Conservation (phyloP, 108 stramenopile genomes). For the Mediolabrus comicus region DNA sequence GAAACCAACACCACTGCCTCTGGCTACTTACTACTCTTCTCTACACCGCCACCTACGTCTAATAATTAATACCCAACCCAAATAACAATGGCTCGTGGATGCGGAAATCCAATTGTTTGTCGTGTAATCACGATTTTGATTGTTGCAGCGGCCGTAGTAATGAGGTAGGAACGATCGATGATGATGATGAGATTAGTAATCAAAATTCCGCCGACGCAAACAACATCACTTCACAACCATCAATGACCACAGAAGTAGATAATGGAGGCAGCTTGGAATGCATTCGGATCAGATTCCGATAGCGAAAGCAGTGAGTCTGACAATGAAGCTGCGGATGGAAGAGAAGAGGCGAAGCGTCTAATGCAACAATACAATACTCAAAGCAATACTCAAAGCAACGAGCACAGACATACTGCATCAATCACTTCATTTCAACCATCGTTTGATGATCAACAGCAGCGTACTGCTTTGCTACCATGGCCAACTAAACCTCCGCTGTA, state of each 20-base stretch:
- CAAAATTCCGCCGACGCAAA: no score
- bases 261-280: not conserved
- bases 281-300: slow-evolving; percentile 1
- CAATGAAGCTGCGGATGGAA: not conserved
- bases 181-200: no score
- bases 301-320: not conserved
- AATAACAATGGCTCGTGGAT: not conserved
- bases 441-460: slow-evolving; percentile 31
- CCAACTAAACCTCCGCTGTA: slow-evolving; percentile 55
- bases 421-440: slow-evolving; percentile 1
- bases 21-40: no score
- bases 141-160: not conserved
- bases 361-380: not conserved
- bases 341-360: not conserved
- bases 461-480: slow-evolving; percentile 23
- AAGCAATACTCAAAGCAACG: not conserved
- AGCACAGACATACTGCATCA: not conserved
- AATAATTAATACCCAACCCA: no score
- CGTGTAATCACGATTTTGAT: not conserved
- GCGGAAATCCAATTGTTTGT: not conserved
- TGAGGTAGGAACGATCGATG: not conserved
- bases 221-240: no score
- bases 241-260: no score
- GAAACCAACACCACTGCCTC: no score
- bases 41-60: no score